These are phyloP conservation scores for Calonectria pseudoturangicola DNA, from an alignment of 2,329 filamentous ascomycete genomes.

Conservation along the genomic window DNA sequence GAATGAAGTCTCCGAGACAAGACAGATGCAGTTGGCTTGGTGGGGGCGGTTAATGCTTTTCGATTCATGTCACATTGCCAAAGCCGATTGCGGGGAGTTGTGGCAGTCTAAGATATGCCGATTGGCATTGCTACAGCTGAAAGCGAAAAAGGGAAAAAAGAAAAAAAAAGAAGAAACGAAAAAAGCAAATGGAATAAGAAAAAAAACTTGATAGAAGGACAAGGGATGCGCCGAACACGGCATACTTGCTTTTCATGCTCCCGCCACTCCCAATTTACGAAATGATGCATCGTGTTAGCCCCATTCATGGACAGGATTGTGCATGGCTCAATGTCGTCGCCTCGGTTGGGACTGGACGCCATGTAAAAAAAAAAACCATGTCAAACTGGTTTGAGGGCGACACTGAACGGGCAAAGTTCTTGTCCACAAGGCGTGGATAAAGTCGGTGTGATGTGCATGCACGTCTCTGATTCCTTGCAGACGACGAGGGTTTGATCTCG, in stretches of 20 bases:
- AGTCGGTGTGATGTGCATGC: slow-evolving; percentile 19
- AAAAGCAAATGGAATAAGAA: not conserved
- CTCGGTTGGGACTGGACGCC: slow-evolving; percentile 9
- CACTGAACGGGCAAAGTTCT: not conserved
- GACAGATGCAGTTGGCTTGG: not conserved
- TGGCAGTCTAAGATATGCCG: not conserved
- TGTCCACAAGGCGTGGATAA: not conserved
- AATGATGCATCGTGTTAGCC: slow-evolving; percentile 16
- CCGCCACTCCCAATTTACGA: slow-evolving; percentile 8
- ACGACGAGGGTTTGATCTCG: not conserved
- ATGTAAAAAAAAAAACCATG: not conserved
- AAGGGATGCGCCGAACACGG: not conserved
- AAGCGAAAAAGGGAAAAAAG: not conserved
- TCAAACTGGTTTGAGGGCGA: slow-evolving; percentile 18
- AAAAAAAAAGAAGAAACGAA: not conserved
- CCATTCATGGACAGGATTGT: not conserved
- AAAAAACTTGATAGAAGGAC: not conserved
- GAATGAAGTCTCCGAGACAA: slow-evolving; percentile 14
- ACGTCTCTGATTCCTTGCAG: slow-evolving; percentile 20
- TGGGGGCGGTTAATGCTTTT: not conserved
- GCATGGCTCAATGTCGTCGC: slow-evolving; percentile 2
- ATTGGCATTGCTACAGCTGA: not conserved
- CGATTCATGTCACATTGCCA: slow-evolving; percentile 21
- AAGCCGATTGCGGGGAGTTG: not conserved
- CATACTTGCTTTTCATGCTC: slow-evolving; percentile 3